Percentiles rank a stretch among this genome's conserved stretches.
Evolutionary conservation across 768 basidiomycete species (phyloP).

Genomic region (Gloeopeniophorella convolvens): DNA sequence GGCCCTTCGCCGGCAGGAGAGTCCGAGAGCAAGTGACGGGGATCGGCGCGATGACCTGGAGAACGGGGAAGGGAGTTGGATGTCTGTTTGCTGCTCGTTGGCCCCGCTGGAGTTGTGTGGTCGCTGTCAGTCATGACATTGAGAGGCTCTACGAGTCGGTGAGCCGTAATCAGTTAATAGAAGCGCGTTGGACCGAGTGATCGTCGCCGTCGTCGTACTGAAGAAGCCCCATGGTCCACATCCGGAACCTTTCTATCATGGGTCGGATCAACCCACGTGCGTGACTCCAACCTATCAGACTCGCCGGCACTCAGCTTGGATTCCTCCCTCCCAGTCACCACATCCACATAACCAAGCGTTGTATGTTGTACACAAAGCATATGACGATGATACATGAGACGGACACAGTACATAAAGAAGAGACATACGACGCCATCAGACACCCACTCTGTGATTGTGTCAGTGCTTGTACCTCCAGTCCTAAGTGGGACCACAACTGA

Average conservation of each 20-base stretch:
- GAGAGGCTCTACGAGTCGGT: no score
- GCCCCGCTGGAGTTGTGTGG: background rate
- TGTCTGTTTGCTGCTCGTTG: background rate
- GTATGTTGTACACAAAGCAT: background rate
- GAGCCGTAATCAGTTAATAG: no score
- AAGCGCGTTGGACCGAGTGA: no score
- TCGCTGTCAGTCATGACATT: background rate
- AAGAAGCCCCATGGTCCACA: no score
- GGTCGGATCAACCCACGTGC: conserved; percentile 3
- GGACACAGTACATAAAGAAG: background rate
- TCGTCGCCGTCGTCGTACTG: no score
- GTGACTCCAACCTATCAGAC: no score
- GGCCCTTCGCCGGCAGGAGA: background rate
- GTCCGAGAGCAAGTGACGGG: background rate
- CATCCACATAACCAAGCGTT: background rate
- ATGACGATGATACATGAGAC: background rate
- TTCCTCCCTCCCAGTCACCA: no score
- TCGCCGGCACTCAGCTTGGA: no score
- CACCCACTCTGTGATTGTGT: conserved; percentile 14
- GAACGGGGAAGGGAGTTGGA: background rate
- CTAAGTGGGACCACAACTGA: conserved; percentile 1
- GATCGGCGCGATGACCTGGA: background rate
- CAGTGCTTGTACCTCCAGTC: background rate
- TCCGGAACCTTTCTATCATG: no score
- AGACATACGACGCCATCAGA: conserved; percentile 13